Conservation (phyloP, 2,329 filamentous ascomycete species). For the Penicillium freii region DNA sequence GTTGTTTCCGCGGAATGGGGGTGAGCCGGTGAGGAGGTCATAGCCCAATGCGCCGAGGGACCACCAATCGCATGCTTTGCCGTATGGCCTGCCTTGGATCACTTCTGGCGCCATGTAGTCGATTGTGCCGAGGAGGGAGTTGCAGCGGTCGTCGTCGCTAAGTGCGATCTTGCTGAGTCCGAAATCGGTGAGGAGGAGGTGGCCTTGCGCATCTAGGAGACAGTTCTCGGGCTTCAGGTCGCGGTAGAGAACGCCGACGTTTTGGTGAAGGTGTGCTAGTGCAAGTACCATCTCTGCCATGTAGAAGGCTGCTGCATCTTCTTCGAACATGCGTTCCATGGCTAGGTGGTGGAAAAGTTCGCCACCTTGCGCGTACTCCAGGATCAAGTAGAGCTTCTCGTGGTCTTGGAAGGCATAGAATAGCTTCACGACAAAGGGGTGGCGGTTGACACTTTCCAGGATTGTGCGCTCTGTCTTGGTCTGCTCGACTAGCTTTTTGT, state of each 20-base stretch:
- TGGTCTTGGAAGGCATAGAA: slow-evolving; percentile 98
- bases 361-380: slow-evolving; percentile 95
- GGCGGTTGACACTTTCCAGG: slow-evolving; percentile 90
- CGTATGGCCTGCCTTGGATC: slow-evolving; percentile 81
- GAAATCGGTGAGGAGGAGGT: slow-evolving; percentile 93
- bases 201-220: slow-evolving; percentile 84
- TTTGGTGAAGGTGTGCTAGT: slow-evolving; percentile 86
- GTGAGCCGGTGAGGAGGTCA: slow-evolving; percentile 87
- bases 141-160: slow-evolving; percentile 68
- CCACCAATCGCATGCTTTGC: slow-evolving; percentile 98
- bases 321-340: slow-evolving; percentile 91
- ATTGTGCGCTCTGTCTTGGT: slow-evolving; percentile 96
- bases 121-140: slow-evolving; percentile 88
- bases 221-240: slow-evolving; percentile 98
- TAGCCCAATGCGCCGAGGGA: slow-evolving; percentile 89
- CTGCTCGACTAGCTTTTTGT: slow-evolving; percentile 94
- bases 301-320: slow-evolving; percentile 89
- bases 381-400: slow-evolving; percentile 93
- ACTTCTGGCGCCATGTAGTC: slow-evolving; percentile 99
- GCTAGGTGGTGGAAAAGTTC: slow-evolving; percentile 95
- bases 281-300: slow-evolving; percentile 98
- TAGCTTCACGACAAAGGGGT: slow-evolving; percentile 96
- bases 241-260: slow-evolving; percentile 90
- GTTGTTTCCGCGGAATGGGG: slow-evolving; percentile 87
- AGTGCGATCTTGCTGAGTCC: slow-evolving; percentile 92